Evolutionary conservation across 2,329 filamentous ascomycete species (phyloP), one percentile per base, ranked within the genome.

Genomic region (Clonostachys rosea): DNA sequence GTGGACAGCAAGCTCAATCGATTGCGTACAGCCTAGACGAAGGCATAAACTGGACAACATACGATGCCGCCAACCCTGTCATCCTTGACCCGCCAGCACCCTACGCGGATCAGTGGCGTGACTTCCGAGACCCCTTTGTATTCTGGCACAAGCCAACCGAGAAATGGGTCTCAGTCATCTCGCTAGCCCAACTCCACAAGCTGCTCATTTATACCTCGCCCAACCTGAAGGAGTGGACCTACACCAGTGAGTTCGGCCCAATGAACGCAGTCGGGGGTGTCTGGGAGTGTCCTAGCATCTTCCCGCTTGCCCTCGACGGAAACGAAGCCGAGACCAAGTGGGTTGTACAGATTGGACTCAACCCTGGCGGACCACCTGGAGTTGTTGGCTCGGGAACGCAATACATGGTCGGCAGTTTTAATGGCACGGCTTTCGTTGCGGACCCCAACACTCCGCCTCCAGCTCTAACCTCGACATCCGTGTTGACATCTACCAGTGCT

Each of bases 201-300:
- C 34, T 48, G 6, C 36, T 44, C 34, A 48, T 48, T 17, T 48
- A 44, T 36, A 48, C 46, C 11, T 48, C 46, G 12, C 3, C 34
- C 34, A 37, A 48, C 33, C 46, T 48, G 14, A 40, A 5, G n/a
- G 46, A 48, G 18, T 48, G 46, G 46, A 44, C 35, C 9, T 18
- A 34, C 14, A 37, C 18, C 5, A 48, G 46, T 33, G 42, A 48
- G 34, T 48, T 48, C 35, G 41, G 42, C 34, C 46, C 41, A 3
- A 34, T n/a, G 5, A 44, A 44, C 34, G 42, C 42, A 13, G 34
- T 48, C 17, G 46, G 46, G 20, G 42, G 41, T 18, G 35, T 44
- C 12, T 48, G 42, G 42, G 46, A 48, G 24, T 48, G 46, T 30
- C 46, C 46, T 35, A 48, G 42, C 16, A 24, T 48, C 42, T 44